phyloP scores from a whole-genome alignment of 2,329 filamentous ascomycete species.

The Didymella pinodella region DNA sequence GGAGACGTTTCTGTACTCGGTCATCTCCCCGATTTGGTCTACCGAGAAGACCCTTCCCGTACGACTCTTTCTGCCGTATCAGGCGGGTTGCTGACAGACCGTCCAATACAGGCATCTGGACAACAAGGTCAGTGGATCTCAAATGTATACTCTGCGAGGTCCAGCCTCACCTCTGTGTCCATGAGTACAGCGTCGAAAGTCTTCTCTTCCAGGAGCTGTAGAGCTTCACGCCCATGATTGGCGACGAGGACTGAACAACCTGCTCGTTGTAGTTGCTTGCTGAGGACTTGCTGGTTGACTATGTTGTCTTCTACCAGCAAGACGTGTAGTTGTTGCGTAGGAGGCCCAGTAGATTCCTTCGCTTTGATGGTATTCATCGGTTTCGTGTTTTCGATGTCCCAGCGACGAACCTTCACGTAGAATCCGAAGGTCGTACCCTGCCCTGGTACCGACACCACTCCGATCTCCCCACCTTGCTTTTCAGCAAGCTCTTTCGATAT shows the following conservation, averaged over 20 bases:
- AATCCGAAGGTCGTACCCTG: conserved; percentile 35
- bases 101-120: conserved; percentile 40
- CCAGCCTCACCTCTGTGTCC: conserved; percentile 54
- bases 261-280: conserved; percentile 45
- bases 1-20: conserved; percentile 15
- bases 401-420: conserved; percentile 31
- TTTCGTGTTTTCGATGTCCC: neutral
- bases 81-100: conserved; percentile 32
- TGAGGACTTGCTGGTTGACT: conserved; percentile 49
- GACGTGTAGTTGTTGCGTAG: conserved; percentile 29
- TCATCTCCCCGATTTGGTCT: conserved; percentile 36
- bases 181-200: conserved; percentile 49
- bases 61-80: conserved; percentile 27
- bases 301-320: conserved; percentile 51
- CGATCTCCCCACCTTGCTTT: conserved; percentile 36
- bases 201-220: conserved; percentile 39
- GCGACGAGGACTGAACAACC: conserved; percentile 41
- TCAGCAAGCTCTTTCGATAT: conserved; percentile 38
- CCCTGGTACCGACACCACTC: conserved; percentile 21
- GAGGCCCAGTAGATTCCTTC: neutral
- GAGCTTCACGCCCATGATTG: conserved; percentile 49
- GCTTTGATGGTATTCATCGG: neutral
- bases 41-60: neutral
- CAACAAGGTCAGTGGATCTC: conserved; percentile 17
- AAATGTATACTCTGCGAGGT: neutral